phyloP scores from a whole-genome alignment of 495 filamentous ascomycete species.

The Cenococcum geophilum region DNA sequence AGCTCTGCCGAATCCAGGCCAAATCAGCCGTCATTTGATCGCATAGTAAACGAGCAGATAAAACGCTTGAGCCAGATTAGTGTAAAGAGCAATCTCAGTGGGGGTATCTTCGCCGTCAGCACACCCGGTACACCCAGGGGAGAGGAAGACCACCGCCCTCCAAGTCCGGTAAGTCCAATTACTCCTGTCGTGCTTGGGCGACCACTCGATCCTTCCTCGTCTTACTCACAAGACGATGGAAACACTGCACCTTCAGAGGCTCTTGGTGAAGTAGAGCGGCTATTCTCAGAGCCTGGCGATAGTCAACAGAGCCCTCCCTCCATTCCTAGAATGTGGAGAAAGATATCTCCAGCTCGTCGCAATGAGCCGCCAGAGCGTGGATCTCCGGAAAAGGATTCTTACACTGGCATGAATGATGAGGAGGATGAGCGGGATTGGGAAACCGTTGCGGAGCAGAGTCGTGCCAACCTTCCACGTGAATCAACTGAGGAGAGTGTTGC shows the following conservation, averaged over 20 bases:
- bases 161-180: background rate
- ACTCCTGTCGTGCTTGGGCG: background rate
- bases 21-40: background rate
- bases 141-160: background rate
- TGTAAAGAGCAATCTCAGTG: conserved; percentile 15
- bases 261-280: conserved; percentile 19
- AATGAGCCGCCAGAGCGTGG: conserved; percentile 14
- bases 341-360: background rate
- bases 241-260: conserved; percentile 17
- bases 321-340: conserved; percentile 25
- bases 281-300: conserved; percentile 11
- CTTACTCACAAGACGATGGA: conserved; percentile 16
- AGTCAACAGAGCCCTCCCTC: background rate
- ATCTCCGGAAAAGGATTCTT: conserved; percentile 11
- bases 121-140: background rate
- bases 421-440: conserved; percentile 35
- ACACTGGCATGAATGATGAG: conserved; percentile 9
- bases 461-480: background rate
- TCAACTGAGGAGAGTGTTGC: conserved; percentile 21
- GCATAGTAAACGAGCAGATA: background rate
- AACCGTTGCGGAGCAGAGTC: conserved; percentile 26
- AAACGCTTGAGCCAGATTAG: conserved; percentile 11
- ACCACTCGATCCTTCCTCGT: conserved; percentile 18
- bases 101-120: conserved; percentile 10
- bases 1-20: background rate